phyloP scores from a whole-genome alignment of 257 asterid species.

The Gentiana straminea region DNA sequence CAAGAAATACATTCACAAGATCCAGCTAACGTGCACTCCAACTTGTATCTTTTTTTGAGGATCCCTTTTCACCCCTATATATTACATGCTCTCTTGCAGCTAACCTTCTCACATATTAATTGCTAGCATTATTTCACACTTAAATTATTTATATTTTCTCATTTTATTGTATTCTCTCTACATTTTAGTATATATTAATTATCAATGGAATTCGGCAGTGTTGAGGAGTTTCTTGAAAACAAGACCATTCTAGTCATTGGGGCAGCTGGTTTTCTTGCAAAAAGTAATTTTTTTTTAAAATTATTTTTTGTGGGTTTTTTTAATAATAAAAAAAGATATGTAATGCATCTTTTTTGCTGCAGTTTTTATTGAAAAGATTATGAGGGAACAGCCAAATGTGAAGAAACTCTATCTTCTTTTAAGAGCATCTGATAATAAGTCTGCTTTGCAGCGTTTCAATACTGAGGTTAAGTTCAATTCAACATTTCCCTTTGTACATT shows the following conservation, averaged over 20 bases:
- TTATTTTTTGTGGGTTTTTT: background rate
- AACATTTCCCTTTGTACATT: too few species aligned
- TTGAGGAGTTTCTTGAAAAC: slow-evolving; percentile 42
- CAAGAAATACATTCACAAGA: too few species aligned
- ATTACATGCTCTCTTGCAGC: too few species aligned
- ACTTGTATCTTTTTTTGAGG: too few species aligned
- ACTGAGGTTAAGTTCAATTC: slow-evolving; percentile 33
- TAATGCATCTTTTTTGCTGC: slow-evolving; percentile 13
- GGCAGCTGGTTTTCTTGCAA: slow-evolving; percentile 83
- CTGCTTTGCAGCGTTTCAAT: slow-evolving; percentile 62
- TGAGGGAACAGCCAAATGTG: slow-evolving; percentile 77
- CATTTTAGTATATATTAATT: background rate
- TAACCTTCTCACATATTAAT: too few species aligned
- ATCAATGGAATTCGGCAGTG: slow-evolving; percentile 54
- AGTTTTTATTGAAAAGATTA: slow-evolving; percentile 77
- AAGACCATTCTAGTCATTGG: slow-evolving; percentile 61
- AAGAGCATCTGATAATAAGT: slow-evolving; percentile 56
- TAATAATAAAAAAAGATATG: background rate
- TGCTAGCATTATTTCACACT: too few species aligned
- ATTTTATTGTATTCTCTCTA: too few species aligned
- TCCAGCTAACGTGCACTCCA: too few species aligned
- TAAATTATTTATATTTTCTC: too few species aligned
- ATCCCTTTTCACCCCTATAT: too few species aligned
- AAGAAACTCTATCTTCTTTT: slow-evolving; percentile 71
- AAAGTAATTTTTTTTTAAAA: slow-evolving; percentile 27